Percentiles rank a stretch among this genome's conserved stretches.
Evolutionary conservation across 1,139 yeast genomes (phyloP).

Genomic region (Barnettozyma hawaiiensis): DNA sequence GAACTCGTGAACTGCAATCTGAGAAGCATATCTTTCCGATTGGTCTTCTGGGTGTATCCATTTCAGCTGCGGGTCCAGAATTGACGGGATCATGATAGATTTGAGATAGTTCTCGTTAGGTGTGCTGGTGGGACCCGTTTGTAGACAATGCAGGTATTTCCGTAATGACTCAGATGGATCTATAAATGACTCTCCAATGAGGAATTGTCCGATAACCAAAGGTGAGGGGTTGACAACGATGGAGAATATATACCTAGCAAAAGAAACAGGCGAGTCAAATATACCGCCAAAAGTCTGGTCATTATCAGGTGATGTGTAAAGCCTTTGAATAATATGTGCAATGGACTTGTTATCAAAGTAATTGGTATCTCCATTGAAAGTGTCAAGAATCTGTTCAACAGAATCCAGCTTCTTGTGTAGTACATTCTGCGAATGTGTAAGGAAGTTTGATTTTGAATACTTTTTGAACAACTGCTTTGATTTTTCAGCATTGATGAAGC

Average conservation of each 20-base stretch:
- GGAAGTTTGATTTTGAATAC: constrained; percentile 1
- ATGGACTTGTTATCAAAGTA: constrained; percentile 19
- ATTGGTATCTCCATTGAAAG: constrained; percentile 4
- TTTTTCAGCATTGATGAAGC: neutral
- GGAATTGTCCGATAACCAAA: constrained; percentile 20
- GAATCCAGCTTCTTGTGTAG: constrained; percentile 7
- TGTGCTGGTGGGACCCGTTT: constrained; percentile 14
- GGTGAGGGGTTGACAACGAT: constrained; percentile 15
- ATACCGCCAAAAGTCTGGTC: neutral
- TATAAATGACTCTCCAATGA: constrained; percentile 42
- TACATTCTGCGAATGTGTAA: constrained; percentile 6
- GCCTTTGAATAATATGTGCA: constrained; percentile 9
- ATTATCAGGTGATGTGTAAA: constrained; percentile 5
- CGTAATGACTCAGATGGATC: constrained; percentile 35
- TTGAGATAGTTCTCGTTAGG: constrained; percentile 38
- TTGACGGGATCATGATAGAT: constrained; percentile 41
- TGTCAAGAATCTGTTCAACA: constrained; percentile 6
- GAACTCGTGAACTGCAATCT: constrained; percentile 56
- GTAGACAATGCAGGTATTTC: constrained; percentile 28
- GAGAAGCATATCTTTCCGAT: constrained; percentile 45
- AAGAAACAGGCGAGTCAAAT: constrained; percentile 14
- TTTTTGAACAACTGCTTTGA: neutral
- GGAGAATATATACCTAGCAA: constrained; percentile 20
- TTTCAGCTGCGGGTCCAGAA: constrained; percentile 21
- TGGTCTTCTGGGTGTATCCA: constrained; percentile 37